Evolutionary conservation across 805 yeast species (phyloP).

Genomic region (Metschnikowia cerradonensis): DNA sequence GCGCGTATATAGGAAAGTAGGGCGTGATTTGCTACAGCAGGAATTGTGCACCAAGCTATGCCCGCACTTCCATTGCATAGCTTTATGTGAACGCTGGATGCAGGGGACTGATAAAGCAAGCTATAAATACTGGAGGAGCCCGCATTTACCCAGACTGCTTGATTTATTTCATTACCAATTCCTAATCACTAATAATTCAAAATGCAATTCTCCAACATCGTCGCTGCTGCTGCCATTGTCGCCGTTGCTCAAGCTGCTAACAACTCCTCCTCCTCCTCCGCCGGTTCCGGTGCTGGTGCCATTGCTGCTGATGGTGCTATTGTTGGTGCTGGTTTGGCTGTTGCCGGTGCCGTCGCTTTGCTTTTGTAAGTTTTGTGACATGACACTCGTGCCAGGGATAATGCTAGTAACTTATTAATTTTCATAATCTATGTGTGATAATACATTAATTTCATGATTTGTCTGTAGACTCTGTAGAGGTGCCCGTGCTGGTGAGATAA

Average conservation of each 20-base stretch:
- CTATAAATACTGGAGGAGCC: not conserved
- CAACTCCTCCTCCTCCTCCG: constrained; percentile 15
- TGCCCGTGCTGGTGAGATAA: too few species aligned
- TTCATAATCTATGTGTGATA: not conserved
- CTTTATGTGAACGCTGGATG: not conserved
- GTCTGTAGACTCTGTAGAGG: not conserved
- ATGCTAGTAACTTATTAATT: not conserved
- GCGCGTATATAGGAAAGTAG: constrained; percentile 1
- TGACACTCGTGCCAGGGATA: not conserved
- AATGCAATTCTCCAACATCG: constrained; percentile 22
- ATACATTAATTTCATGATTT: not conserved
- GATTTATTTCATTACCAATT: not conserved
- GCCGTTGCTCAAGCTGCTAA: constrained; percentile 23
- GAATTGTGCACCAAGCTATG: not conserved
- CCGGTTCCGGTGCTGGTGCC: constrained; percentile 16
- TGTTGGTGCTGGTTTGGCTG: constrained; percentile 19
- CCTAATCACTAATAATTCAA: not conserved
- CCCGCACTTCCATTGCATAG: constrained; percentile 6
- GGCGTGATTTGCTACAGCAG: constrained; percentile 1
- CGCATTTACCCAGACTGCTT: not conserved
- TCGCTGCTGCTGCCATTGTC: constrained; percentile 17
- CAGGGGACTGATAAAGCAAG: constrained; percentile 1
- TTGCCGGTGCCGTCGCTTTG: constrained; percentile 19
- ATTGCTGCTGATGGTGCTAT: constrained; percentile 13
- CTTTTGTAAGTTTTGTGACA: constrained; percentile 10